Percentiles rank a stretch among this genome's conserved stretches.
Conservation (phyloP, 257 asterid genomes). For the Solanum arcanum region DNA sequence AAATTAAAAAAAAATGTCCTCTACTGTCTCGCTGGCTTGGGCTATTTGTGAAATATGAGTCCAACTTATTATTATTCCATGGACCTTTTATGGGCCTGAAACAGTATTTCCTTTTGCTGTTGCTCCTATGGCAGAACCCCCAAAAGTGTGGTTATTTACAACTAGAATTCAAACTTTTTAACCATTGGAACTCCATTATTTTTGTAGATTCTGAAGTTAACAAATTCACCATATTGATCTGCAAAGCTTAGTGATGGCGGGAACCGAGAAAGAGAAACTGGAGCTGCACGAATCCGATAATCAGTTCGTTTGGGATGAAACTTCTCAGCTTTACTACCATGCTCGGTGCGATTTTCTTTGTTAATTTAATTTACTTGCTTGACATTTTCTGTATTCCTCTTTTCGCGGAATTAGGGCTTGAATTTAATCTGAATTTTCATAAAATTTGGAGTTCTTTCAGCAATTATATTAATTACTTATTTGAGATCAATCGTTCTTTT, state of each 20-base stretch:
- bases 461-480: background rate
- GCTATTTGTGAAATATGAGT: background rate
- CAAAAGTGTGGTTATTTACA: background rate
- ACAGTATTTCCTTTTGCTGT: background rate
- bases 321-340: constrained; percentile 76
- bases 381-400: background rate
- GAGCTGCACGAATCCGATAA: constrained; percentile 14
- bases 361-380: background rate
- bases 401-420: background rate
- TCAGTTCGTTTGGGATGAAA: constrained; percentile 74
- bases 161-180: background rate
- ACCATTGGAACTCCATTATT: background rate
- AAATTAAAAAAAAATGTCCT: too few species aligned
- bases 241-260: constrained; percentile 36
- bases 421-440: background rate
- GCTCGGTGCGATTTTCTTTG: constrained; percentile 40
- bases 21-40: background rate
- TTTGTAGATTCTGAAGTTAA: background rate
- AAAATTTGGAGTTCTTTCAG: background rate
- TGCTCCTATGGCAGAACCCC: background rate
- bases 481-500: background rate
- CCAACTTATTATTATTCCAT: background rate
- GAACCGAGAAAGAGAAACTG: background rate
- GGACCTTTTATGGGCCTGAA: background rate
- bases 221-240: background rate